Base-by-base conservation (phyloP, 2,329 filamentous ascomycete genomes). In the Magnaporthales sp. region DNA sequence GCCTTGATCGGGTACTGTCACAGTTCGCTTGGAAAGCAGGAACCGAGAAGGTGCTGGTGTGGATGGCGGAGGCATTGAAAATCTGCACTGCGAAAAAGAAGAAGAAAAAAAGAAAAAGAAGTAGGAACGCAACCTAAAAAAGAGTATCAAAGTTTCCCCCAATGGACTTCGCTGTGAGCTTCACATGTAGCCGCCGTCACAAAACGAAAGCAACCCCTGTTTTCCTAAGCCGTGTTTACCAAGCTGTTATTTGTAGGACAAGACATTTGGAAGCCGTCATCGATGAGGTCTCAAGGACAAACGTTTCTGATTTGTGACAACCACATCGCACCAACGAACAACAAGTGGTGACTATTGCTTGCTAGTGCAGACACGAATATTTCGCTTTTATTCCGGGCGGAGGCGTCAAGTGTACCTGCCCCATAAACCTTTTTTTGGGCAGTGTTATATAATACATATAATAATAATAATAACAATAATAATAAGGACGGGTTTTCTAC, bases 41-140 rank as follows among this genome's bases (percentile, higher is more conserved):
- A 67, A 67, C 9, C 61, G 58, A 2, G 67, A 66, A 4, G 67
- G 64, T n/a, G 67, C 62, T 15, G 67, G 67, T 8, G 67, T 66
- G 10, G 56, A 60, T 60, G 56, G 56, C 26, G 56, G 56, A 13
- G 56, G 24, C 56, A 60, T 60, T 60, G 24, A 7, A 51, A 31
- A n/a, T n/a, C n/a, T n/a, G n/a, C n/a, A n/a, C n/a, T n/a, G n/a
- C n/a, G n/a, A n/a, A n/a, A n/a, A n/a, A n/a, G n/a, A n/a, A n/a
- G n/a, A n/a, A n/a, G n/a, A n/a, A n/a, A n/a, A n/a, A n/a, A n/a
- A n/a, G n/a, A n/a, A n/a, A n/a, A n/a, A n/a, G n/a, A n/a, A n/a
- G n/a, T 51, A 19, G 13, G 38, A 15, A 15, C 11, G 38, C 38
- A 38, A 38, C 7, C 32, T 38, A 38, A 38, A 38, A 38, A 38